Evolutionary conservation across 2,329 filamentous ascomycete species (phyloP).

Genomic region (Alternaria atra): DNA sequence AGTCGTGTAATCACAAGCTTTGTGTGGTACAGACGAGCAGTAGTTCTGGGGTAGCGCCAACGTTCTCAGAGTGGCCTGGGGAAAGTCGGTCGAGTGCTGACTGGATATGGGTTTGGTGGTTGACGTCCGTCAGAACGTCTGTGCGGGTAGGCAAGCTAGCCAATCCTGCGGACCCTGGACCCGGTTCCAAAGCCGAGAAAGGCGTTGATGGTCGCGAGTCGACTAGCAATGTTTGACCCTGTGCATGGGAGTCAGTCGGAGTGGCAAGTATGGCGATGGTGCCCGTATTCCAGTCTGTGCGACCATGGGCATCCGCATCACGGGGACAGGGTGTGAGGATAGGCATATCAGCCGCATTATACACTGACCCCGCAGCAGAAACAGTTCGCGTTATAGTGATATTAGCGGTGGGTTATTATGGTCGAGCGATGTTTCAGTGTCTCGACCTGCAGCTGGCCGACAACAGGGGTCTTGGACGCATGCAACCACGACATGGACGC

Average conservation of each 20-base stretch:
- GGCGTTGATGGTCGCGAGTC: background rate
- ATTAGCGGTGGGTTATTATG: constrained; percentile 13
- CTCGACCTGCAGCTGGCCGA: constrained; percentile 12
- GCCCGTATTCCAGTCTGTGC: background rate
- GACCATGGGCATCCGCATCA: background rate
- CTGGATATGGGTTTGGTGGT: constrained; percentile 8
- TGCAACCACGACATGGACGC: constrained; percentile 2
- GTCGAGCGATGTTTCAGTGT: constrained; percentile 26
- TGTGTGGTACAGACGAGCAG: constrained; percentile 1
- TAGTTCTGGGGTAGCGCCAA: constrained; percentile 3
- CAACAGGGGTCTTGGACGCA: constrained; percentile 8
- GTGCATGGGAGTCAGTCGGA: background rate
- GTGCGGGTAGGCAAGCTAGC: constrained; percentile 6
- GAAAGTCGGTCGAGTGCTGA: constrained; percentile 17
- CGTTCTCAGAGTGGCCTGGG: background rate
- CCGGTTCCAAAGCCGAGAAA: background rate
- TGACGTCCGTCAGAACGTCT: constrained; percentile 7
- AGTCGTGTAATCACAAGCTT: constrained; percentile 10
- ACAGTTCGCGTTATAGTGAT: constrained; percentile 22
- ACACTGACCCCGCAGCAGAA: constrained; percentile 17
- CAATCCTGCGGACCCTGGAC: constrained; percentile 4
- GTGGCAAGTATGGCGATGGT: constrained; percentile 9
- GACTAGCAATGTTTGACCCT: constrained; percentile 1
- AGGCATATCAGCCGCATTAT: background rate
- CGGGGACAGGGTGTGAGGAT: background rate